A percentile compares a stretch with the other conserved stretches of the same genome.
These are phyloP conservation scores for Fusarium staphyleae DNA, from an alignment of 2,329 filamentous ascomycete species.

Conservation along the genomic window DNA sequence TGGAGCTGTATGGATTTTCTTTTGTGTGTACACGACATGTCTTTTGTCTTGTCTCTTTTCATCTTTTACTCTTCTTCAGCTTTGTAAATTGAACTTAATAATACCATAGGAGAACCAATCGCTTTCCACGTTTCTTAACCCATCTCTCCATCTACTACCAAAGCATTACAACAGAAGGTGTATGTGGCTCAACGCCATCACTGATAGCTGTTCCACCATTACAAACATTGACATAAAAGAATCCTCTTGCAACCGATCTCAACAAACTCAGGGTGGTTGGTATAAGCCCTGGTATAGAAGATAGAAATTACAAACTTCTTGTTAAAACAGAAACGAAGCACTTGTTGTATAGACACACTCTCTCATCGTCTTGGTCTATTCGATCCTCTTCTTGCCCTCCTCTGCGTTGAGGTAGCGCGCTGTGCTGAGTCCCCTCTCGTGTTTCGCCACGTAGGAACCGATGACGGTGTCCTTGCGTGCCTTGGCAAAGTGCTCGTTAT, in stretches of 20 bases:
- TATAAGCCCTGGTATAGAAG: constrained; percentile 9
- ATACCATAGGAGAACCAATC: constrained; percentile 8
- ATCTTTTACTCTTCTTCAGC: constrained; percentile 13
- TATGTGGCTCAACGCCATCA: constrained; percentile 14
- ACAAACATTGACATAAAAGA: constrained; percentile 22
- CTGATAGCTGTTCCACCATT: constrained; percentile 28
- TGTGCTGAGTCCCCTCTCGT: constrained; percentile 85
- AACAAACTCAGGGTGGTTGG: constrained; percentile 9
- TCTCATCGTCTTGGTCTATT: constrained; percentile 57
- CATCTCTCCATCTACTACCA: constrained; percentile 13
- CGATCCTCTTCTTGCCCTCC: constrained; percentile 98
- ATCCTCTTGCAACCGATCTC: constrained; percentile 5
- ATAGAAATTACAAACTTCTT: constrained; percentile 8
- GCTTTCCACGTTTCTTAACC: constrained; percentile 4
- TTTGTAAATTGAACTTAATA: constrained; percentile 27
- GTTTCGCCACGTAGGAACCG: constrained; percentile 71
- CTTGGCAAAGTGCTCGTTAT: constrained; percentile 83
- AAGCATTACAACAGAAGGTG: constrained; percentile 21
- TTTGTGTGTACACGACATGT: not conserved
- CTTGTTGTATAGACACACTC: constrained; percentile 9
- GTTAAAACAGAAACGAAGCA: constrained; percentile 18
- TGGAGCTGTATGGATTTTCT: constrained; percentile 27
- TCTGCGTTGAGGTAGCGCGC: constrained; percentile 84
- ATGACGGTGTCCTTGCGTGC: constrained; percentile 84
- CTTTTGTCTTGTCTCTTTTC: constrained; percentile 16